These are phyloP conservation scores for Macrophomina tecta DNA, from an alignment of 2,329 filamentous ascomycete species.

Conservation along the genomic window DNA sequence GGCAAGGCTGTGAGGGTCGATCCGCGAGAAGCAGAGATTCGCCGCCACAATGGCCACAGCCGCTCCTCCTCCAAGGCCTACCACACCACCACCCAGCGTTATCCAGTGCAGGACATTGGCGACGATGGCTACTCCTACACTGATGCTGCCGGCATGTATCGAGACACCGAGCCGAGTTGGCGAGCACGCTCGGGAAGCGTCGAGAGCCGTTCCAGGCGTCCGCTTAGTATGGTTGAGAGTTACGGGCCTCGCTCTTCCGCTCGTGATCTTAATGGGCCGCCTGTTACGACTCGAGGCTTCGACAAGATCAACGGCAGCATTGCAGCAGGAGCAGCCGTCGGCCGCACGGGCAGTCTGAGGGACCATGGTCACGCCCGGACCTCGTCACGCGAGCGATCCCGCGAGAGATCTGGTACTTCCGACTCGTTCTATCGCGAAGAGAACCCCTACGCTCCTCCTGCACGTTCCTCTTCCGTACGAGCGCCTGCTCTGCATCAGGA, in stretches of 20 bases:
- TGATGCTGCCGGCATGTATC: slow-evolving; percentile 57
- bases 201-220: slow-evolving; percentile 52
- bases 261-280: slow-evolving; percentile 57
- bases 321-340: slow-evolving; percentile 28
- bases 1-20: slow-evolving; percentile 38
- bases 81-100: slow-evolving; percentile 37
- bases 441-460: slow-evolving; percentile 47
- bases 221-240: slow-evolving; percentile 52
- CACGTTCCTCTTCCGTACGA: slow-evolving; percentile 48
- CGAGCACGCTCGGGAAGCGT: slow-evolving; percentile 53
- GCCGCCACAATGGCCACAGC: slow-evolving; percentile 24
- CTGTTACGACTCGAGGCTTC: slow-evolving; percentile 72
- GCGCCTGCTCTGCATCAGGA: slow-evolving; percentile 56
- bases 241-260: slow-evolving; percentile 42
- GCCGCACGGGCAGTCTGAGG: slow-evolving; percentile 32
- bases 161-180: slow-evolving; percentile 57
- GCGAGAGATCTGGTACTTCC: slow-evolving; percentile 34
- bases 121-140: slow-evolving; percentile 58
- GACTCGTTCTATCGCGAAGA: slow-evolving; percentile 41
- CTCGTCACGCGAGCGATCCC: slow-evolving; percentile 41
- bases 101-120: slow-evolving; percentile 38
- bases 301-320: slow-evolving; percentile 67
- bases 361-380: slow-evolving; percentile 34
- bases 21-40: slow-evolving; percentile 21
- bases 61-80: slow-evolving; percentile 20